Evolutionary conservation across 805 yeast genomes (phyloP).

Genomic region (Pichia rugopelliculosa): DNA sequence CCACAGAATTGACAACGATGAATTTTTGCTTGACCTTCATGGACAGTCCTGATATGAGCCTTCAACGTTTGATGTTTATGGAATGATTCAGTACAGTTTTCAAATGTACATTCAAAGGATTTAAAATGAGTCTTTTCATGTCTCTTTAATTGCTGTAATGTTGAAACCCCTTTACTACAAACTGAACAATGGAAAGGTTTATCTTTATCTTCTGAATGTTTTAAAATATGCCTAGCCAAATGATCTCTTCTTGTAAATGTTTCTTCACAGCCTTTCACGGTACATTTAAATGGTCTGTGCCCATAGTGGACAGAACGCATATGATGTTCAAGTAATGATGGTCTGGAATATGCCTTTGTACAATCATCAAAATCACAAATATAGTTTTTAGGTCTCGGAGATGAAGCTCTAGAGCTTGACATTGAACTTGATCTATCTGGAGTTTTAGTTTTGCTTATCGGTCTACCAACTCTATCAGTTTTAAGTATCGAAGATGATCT

Average conservation of each 20-base stretch:
- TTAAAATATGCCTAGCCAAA: constrained; percentile 62
- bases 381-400: constrained; percentile 53
- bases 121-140: constrained; percentile 78
- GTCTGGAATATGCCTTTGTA: constrained; percentile 68
- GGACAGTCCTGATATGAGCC: constrained; percentile 61
- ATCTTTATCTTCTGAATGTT: constrained; percentile 45
- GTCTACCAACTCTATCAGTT: background rate
- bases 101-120: constrained; percentile 53
- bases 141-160: constrained; percentile 72
- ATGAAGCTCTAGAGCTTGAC: constrained; percentile 27
- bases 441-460: background rate
- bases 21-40: constrained; percentile 33
- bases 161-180: constrained; percentile 78
- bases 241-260: constrained; percentile 74
- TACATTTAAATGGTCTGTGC: constrained; percentile 71
- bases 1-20: constrained; percentile 58
- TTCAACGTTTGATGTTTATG: constrained; percentile 69
- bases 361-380: constrained; percentile 62
- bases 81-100: constrained; percentile 60
- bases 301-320: constrained; percentile 60
- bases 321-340: constrained; percentile 79
- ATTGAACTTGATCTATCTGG: background rate
- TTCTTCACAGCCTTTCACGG: constrained; percentile 46
- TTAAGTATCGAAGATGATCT: background rate
- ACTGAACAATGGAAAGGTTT: constrained; percentile 67